Conservation (phyloP, 2,329 filamentous ascomycete genomes). For the Fusarium zealandicum region DNA sequence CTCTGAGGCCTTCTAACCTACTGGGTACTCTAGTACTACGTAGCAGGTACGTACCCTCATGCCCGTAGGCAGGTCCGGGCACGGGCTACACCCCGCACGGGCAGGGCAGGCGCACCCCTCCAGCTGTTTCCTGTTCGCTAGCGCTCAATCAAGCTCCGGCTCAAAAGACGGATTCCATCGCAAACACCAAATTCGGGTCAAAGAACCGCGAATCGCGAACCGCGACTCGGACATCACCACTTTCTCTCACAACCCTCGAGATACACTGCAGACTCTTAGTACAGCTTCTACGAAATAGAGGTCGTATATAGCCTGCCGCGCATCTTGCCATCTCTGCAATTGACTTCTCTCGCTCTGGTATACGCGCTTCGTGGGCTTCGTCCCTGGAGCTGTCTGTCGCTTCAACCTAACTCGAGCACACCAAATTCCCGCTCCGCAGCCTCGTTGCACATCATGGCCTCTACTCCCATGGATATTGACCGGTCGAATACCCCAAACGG, state of each 20-base stretch:
- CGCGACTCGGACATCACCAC: not conserved
- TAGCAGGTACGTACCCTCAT: not conserved
- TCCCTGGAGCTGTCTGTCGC: not conserved
- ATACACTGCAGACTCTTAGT: not conserved
- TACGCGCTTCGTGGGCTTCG: conserved; percentile 8
- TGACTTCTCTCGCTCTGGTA: not conserved
- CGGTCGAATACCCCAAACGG: conserved; percentile 50
- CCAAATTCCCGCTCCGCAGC: not conserved
- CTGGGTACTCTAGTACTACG: too few species aligned
- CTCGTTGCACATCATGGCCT: conserved; percentile 51
- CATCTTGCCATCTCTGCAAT: conserved; percentile 1
- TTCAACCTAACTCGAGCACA: not conserved
- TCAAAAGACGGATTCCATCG: conserved; percentile 17
- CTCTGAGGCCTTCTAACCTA: not conserved
- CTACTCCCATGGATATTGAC: conserved; percentile 66
- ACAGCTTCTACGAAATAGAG: too few species aligned
- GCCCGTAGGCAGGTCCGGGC: not conserved
- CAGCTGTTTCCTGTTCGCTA: conserved; percentile 26
- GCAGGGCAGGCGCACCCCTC: conserved; percentile 27
- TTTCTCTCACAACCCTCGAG: not conserved
- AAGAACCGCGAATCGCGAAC: conserved; percentile 4
- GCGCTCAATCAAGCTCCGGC: conserved; percentile 7
- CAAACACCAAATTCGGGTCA: conserved; percentile 22
- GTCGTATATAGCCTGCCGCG: not conserved
- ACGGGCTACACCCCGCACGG: conserved; percentile 31